Percentiles rank a stretch among this genome's conserved stretches.
Evolutionary conservation across 441 rosid species (phyloP).

Genomic region (Isatis lusitanica): DNA sequence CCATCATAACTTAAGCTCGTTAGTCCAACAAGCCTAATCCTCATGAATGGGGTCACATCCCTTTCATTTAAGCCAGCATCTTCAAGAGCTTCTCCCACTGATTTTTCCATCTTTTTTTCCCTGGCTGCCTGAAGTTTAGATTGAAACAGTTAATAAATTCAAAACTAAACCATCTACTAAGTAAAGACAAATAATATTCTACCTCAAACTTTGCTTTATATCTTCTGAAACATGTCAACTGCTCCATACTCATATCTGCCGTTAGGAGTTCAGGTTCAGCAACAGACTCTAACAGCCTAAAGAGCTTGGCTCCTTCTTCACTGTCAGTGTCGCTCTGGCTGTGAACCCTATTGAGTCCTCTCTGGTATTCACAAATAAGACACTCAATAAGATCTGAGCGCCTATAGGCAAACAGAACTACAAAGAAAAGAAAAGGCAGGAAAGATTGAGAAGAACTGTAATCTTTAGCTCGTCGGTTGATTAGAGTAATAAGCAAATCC

Average conservation of each 20-base stretch:
- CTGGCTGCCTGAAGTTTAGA: slow-evolving; percentile 53
- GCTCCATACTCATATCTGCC: slow-evolving; percentile 97
- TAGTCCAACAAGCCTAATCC: slow-evolving; percentile 82
- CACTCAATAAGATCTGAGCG: slow-evolving; percentile 66
- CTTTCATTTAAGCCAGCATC: slow-evolving; percentile 74
- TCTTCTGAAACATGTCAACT: slow-evolving; percentile 62
- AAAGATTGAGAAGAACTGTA: slow-evolving; percentile 3
- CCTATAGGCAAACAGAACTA: slow-evolving; percentile 51
- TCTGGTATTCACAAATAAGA: slow-evolving; percentile 61
- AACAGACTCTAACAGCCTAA: slow-evolving; percentile 70
- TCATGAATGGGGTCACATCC: slow-evolving; percentile 83
- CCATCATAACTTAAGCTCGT: slow-evolving; percentile 40
- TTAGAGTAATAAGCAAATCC: slow-evolving; percentile 4
- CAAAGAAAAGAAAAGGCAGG: background rate
- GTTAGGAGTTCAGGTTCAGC: slow-evolving; percentile 92
- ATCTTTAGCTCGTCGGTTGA: background rate
- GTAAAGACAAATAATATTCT: slow-evolving; percentile 23
- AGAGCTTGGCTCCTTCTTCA: slow-evolving; percentile 87
- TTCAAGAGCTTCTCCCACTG: slow-evolving; percentile 65
- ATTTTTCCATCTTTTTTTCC: slow-evolving; percentile 62
- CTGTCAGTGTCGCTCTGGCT: slow-evolving; percentile 61
- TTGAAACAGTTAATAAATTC: background rate
- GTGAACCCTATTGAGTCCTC: slow-evolving; percentile 42
- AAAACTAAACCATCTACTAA: slow-evolving; percentile 1
- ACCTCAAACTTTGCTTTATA: slow-evolving; percentile 85